Conservation (phyloP, 352 stramenopile species). For the Pythium scleroteichum region DNA sequence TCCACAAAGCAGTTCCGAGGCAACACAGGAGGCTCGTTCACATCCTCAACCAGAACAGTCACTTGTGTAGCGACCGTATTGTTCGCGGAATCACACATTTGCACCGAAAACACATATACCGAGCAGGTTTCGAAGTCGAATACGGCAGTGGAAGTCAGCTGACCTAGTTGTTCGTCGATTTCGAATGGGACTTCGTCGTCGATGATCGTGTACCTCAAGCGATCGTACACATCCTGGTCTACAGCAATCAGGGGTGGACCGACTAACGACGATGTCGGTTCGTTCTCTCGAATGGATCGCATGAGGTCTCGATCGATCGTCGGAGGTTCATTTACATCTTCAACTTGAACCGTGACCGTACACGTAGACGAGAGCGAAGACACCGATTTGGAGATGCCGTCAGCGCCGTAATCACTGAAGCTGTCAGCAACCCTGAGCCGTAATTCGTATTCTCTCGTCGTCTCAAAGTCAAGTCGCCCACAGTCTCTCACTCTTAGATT, state of each 20-base stretch:
- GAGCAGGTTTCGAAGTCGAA: conserved; percentile 38
- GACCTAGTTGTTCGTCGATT: conserved; percentile 38
- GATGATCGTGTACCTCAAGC: conserved; percentile 19
- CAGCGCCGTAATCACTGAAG: conserved; percentile 9
- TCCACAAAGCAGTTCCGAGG: conserved; percentile 54
- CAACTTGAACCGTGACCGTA: conserved; percentile 32
- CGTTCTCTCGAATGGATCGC: conserved; percentile 43
- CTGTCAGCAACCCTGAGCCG: conserved; percentile 25
- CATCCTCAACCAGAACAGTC: conserved; percentile 37
- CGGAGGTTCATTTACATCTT: conserved; percentile 54
- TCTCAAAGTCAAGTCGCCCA: conserved; percentile 25
- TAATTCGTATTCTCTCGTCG: conserved; percentile 15
- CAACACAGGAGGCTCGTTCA: conserved; percentile 48
- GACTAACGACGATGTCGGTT: conserved; percentile 16
- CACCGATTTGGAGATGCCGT: conserved; percentile 21
- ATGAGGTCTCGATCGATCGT: conserved; percentile 26
- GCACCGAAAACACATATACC: conserved; percentile 30
- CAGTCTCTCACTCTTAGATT: conserved; percentile 13
- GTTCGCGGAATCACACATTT: conserved; percentile 19
- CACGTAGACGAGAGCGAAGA: conserved; percentile 48
- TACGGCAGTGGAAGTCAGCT: conserved; percentile 29
- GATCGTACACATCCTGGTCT: conserved; percentile 28
- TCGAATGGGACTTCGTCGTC: conserved; percentile 31
- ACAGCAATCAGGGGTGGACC: conserved; percentile 15
- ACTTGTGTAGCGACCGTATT: conserved; percentile 26